These are phyloP conservation scores for Blastomyces parvus DNA, from an alignment of 2,329 filamentous ascomycete genomes.

Conservation along the genomic window DNA sequence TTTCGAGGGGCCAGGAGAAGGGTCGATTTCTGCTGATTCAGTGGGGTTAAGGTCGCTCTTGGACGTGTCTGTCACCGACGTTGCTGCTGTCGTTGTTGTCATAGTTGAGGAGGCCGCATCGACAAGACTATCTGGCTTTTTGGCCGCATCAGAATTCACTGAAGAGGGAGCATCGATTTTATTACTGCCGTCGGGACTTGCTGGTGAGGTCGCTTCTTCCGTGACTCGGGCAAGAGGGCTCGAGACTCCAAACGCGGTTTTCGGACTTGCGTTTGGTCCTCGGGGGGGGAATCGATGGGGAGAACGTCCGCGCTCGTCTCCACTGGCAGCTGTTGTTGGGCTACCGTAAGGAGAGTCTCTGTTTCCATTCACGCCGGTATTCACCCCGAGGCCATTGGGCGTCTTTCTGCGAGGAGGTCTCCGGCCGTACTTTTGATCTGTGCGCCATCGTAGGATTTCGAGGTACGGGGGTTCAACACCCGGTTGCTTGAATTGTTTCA, in stretches of 20 bases:
- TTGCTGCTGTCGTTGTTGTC: slow-evolving; percentile 8
- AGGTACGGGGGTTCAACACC: slow-evolving; percentile 89
- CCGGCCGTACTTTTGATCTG: slow-evolving; percentile 85
- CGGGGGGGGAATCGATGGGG: slow-evolving; percentile 40
- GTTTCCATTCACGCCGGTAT: slow-evolving; percentile 41
- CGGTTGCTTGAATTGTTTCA: slow-evolving; percentile 80
- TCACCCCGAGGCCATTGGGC: slow-evolving; percentile 44
- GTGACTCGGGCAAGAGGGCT: slow-evolving; percentile 41
- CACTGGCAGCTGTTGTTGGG: slow-evolving; percentile 27
- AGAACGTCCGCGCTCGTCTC: slow-evolving; percentile 41
- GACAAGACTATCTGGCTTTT: slow-evolving; percentile 30
- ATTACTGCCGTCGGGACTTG: slow-evolving; percentile 27
- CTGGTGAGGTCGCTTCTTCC: slow-evolving; percentile 34
- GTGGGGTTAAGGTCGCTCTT: slow-evolving; percentile 17
- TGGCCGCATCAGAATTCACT: slow-evolving; percentile 24
- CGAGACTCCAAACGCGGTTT: slow-evolving; percentile 35
- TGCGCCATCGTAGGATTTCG: slow-evolving; percentile 88
- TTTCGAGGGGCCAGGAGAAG: slow-evolving; percentile 10
- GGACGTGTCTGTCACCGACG: slow-evolving; percentile 11
- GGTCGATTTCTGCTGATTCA: slow-evolving; percentile 19
- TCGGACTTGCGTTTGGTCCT: slow-evolving; percentile 36
- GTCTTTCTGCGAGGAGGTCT: slow-evolving; percentile 43
- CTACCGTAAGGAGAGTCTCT: slow-evolving; percentile 47
- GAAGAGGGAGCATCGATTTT: slow-evolving; percentile 25
- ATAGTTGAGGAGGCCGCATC: slow-evolving; percentile 31